A percentile compares a stretch with the other conserved stretches of the same genome.
phyloP scores from a whole-genome alignment of 148 eudicot genomes.

The Chenopodium quinoa region DNA sequence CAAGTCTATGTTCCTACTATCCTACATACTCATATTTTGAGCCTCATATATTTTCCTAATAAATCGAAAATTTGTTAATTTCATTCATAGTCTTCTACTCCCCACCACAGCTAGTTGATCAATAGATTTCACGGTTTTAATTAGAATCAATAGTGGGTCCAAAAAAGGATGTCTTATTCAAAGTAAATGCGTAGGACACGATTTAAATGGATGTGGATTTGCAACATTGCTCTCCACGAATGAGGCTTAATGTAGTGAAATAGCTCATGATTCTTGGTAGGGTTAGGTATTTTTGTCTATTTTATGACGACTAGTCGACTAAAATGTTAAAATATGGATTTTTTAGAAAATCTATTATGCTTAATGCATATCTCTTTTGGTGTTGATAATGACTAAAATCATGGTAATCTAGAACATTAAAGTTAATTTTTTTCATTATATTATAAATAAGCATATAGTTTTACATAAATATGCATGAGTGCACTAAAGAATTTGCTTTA shows the following conservation, averaged over 20 bases:
- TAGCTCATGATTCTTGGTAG: conserved; percentile 4
- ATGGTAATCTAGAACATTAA: background rate
- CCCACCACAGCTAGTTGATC: conserved; percentile 1
- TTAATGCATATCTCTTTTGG: background rate
- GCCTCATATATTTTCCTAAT: background rate
- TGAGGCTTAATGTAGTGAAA: background rate
- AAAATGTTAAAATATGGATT: background rate
- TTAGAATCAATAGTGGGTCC: conserved; percentile 8
- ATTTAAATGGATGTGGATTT: background rate
- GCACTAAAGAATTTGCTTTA: background rate
- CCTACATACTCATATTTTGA: background rate
- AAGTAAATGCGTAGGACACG: conserved; percentile 11
- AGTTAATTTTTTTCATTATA: background rate
- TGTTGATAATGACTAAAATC: background rate
- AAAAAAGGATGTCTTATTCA: conserved; percentile 16
- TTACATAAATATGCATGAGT: background rate
- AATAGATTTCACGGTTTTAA: background rate
- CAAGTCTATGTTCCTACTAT: conserved; percentile 17
- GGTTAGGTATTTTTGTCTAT: background rate
- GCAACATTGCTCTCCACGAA: conserved; percentile 26
- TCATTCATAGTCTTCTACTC: background rate
- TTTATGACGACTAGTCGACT: background rate
- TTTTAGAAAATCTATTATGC: background rate
- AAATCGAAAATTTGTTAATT: background rate
- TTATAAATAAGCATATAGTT: background rate